A percentile compares a stretch with the other conserved stretches of the same genome.
phyloP scores from a whole-genome alignment of 2,329 filamentous ascomycete genomes.

The Polychaeton citri region DNA sequence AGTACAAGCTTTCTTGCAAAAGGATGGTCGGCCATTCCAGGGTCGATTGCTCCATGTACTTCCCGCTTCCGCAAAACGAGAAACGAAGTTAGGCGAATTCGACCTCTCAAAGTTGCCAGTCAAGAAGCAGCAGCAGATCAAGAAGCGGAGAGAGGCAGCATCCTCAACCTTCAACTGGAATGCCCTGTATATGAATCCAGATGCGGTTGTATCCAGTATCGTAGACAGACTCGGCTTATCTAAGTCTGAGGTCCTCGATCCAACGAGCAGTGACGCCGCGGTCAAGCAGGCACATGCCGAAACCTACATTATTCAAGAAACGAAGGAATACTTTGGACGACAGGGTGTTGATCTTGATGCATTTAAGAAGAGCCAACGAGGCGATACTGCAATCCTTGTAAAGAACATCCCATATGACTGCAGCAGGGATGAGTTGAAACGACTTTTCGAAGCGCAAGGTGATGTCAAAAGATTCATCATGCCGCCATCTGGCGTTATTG shows the following conservation, averaged over 20 bases:
- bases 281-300: slow-evolving; percentile 96
- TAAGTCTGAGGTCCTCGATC: slow-evolving; percentile 85
- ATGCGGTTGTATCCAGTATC: slow-evolving; percentile 84
- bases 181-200: slow-evolving; percentile 93
- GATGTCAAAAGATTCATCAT: slow-evolving; percentile 71
- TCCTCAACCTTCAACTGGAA: slow-evolving; percentile 90
- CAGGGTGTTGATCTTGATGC: slow-evolving; percentile 86
- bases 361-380: slow-evolving; percentile 73
- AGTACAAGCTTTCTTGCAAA: slow-evolving; percentile 60
- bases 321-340: slow-evolving; percentile 75
- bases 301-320: slow-evolving; percentile 91
- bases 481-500: slow-evolving; percentile 85
- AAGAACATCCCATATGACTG: slow-evolving; percentile 91
- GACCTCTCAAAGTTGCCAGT: slow-evolving; percentile 80
- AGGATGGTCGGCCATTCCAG: slow-evolving; percentile 81
- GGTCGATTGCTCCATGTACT: slow-evolving; percentile 85
- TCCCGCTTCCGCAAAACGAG: slow-evolving; percentile 68
- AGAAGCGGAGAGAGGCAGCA: slow-evolving; percentile 67
- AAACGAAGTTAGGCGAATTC: slow-evolving; percentile 73
- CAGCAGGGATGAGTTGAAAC: slow-evolving; percentile 62
- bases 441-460: slow-evolving; percentile 75
- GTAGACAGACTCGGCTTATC: slow-evolving; percentile 75
- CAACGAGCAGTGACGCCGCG: slow-evolving; percentile 86
- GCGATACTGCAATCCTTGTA: slow-evolving; percentile 75
- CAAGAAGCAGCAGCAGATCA: slow-evolving; percentile 87